A percentile compares a stretch with the other conserved stretches of the same genome.
Evolutionary conservation across 805 yeast genomes (phyloP).

Genomic region (Yamadazyma sp.): DNA sequence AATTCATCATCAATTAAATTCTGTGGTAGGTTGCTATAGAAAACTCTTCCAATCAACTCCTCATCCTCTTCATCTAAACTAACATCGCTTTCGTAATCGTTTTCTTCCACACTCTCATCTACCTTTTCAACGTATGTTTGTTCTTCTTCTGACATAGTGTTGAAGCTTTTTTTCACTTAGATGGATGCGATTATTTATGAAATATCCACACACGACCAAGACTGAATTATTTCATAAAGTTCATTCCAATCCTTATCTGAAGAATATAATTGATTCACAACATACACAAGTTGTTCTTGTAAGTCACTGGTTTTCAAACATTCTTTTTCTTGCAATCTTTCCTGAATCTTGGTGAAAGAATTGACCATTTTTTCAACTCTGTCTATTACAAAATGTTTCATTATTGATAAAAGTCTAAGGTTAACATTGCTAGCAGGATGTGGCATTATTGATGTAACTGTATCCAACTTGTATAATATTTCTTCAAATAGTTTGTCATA

Average conservation of each 20-base stretch:
- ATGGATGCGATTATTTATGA: neutral
- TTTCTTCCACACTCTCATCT: too few relatives aligned
- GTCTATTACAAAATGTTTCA: constrained; percentile 7
- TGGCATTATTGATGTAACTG: neutral
- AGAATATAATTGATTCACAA: neutral
- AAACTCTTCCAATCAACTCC: constrained; percentile 42
- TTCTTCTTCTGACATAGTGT: too few relatives aligned
- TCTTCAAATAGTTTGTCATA: constrained; percentile 1
- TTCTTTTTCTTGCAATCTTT: neutral
- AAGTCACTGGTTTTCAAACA: neutral
- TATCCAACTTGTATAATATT: constrained; percentile 1
- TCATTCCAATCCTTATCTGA: constrained; percentile 4
- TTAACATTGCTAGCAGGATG: constrained; percentile 7
- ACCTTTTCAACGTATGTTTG: too few relatives aligned
- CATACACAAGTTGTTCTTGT: neutral
- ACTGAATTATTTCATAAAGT: neutral
- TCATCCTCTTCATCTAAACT: constrained; percentile 45
- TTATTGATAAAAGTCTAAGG: constrained; percentile 6
- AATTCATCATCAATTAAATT: constrained; percentile 16
- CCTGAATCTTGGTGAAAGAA: neutral
- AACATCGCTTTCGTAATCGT: constrained; percentile 26
- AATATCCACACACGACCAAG: neutral
- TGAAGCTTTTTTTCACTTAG: neutral
- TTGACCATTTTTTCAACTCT: constrained; percentile 1
- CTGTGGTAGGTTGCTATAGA: constrained; percentile 22